These are phyloP conservation scores for Letharia columbiana DNA, from an alignment of 495 filamentous ascomycete genomes.

Conservation along the genomic window DNA sequence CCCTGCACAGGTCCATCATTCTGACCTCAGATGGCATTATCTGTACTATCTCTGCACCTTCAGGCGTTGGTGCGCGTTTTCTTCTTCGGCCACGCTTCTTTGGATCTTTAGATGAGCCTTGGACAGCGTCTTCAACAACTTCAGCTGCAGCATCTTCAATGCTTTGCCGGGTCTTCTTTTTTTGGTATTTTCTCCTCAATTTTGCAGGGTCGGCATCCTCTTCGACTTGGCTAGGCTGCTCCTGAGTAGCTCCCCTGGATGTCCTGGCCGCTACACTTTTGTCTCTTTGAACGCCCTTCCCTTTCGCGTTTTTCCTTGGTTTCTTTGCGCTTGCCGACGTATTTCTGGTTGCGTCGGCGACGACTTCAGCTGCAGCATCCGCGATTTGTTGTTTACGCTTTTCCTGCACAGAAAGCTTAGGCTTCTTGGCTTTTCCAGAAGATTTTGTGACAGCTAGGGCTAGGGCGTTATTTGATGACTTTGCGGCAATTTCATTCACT, in stretches of 20 bases:
- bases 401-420: constrained; percentile 18
- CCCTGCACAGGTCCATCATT: constrained; percentile 76
- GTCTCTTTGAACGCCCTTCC: constrained; percentile 6
- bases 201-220: not conserved
- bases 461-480: not conserved
- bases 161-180: constrained; percentile 10
- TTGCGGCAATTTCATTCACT: constrained; percentile 2
- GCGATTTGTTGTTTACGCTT: constrained; percentile 15
- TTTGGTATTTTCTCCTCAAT: constrained; percentile 21
- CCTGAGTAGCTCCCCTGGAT: not conserved
- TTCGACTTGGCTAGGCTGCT: not conserved
- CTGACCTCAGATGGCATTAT: constrained; percentile 62
- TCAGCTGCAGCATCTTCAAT: constrained; percentile 21
- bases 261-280: not conserved
- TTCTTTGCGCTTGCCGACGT: constrained; percentile 23
- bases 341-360: constrained; percentile 19
- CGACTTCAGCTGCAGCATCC: constrained; percentile 22
- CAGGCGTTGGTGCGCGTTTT: constrained; percentile 57
- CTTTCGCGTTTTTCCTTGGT: constrained; percentile 28
- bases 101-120: constrained; percentile 16
- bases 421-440: constrained; percentile 15
- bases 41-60: constrained; percentile 62
- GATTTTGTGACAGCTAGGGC: constrained; percentile 17
- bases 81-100: constrained; percentile 27
- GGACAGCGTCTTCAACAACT: constrained; percentile 23